Evolutionary conservation across 1,139 yeast species (phyloP), one percentile per base, ranked within the genome.

Genomic region (Zygosaccharomyces pseudobailii): DNA sequence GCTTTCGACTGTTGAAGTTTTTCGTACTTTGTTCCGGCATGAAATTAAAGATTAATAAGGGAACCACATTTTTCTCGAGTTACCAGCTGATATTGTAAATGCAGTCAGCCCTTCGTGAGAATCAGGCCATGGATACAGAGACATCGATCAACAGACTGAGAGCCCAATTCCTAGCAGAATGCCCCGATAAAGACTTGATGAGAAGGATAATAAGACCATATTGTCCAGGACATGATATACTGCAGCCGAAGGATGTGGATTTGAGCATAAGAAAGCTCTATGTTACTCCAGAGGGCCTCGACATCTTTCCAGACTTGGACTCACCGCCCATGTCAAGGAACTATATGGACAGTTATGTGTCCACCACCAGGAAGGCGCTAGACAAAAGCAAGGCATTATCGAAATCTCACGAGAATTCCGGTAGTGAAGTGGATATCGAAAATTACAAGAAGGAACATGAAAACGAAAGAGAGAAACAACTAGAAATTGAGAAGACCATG

Each of bases 241-340:
- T 22, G 27, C 22, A 33, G 2, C 24, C 35, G 22, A 38, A 33
- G 19, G 37, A 34, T 8, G 27, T 47, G 17, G 55, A 52, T 34
- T 42, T 46, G 6, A 41, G 49, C 13, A 45, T 61, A 5, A 48
- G 46, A 19, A 55, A 50, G 9, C 33, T 63, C 3, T 66, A 56
- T 43, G 42, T 38, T 7, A 55, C 53, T 22, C 46, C 52, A 3
- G 53, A 58, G 39, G 68, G 68, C 0, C 32, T 42, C 5, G 52
- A 57, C 45, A 40, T 60, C 20, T 43, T 64, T 4, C 48, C 48
- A 5, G 42, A 49, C n/a, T 42, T 65, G 24, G 62, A 62, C 33
- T 66, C 70, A 0, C 69, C 69, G 4, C 67, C 68, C 0, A 59
- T 65, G 5, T 53, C 63, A 1, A 57, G 53, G 23, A 54, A 55